Base-by-base conservation (phyloP, 78 protist genomes). In the Paulinella micropora region DNA sequence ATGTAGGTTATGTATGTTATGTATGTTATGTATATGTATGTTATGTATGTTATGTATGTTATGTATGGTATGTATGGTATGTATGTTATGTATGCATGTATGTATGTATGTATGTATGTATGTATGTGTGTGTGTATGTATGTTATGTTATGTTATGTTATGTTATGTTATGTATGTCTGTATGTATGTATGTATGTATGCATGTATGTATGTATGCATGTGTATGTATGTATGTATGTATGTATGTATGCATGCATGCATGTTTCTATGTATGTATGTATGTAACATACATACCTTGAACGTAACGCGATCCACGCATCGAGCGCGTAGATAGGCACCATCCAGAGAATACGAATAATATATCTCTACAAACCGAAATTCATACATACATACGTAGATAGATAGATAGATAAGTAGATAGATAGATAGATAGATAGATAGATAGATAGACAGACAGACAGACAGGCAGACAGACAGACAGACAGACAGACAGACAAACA, bases 301-400 rank as follows among this genome's bases (percentile, higher is more conserved):
- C 84, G 84, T 9, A 81, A 29, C 9, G 84, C 9, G 34, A 81
- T 31, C 84, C 84, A 81, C 37, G 37, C 6, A 3, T 81, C 84
- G 9, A 15, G 6, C 38, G 84, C 84, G 84, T 81, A 81, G 9
- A 81, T 81, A 15, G 84, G 84, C 39, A 81, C 84, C 84, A 81
- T 81, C 84, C 84, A 81, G 39, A 81, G 84, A 81, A 81, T 81
- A 28, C 84, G 84, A 15, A 81, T 29, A 81, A 81, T 81, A 32
- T 81, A 81, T 29, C 84, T 28, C 84, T 81, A 29, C 9, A n/a
- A n/a, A n/a, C n/a, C n/a, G 29, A 23, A 51, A 15, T 51, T 51
- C 15, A 15, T 6, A 15, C 15, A 23, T 51, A 15, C 73, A 15
- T 15, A 15, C 28, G 84, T 81, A 15, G 15, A 15, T 29, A 81